Base-by-base conservation (phyloP, 768 basidiomycete species). In the Termitomyces sp. region DNA sequence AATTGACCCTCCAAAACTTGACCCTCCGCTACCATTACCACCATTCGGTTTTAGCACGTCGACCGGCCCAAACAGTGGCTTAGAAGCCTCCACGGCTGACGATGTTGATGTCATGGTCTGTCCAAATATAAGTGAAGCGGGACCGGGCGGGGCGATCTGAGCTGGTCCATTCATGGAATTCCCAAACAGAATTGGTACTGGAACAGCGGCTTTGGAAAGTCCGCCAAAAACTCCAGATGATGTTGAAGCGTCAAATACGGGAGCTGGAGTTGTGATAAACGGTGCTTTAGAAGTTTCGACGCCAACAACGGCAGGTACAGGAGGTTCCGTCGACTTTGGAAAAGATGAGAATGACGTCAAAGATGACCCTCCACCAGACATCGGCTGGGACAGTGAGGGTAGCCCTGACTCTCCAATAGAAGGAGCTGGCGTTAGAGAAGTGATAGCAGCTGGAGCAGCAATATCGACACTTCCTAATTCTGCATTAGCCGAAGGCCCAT, bases 1-100 rank as follows among this genome's bases (percentile, higher is more conserved):
- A 4, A 13, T 23, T 20, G 40, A 1, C 30, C n/a, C 33, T 26
- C 49, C 59, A 18, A 47, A 56, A 20, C 18, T 41, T 6, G 30
- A 53, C 18, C 12, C 52, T n/a, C 10, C 1, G 28, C 18, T 30
- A 4, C 60, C 61, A 33, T 50, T 68, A 51, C 55, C 60, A 35
- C 75, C 82, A 7, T 73, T 32, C 2, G 81, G 71, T 64, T 83
- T 81, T 0, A 79, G 69, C 0, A 74, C 65, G 28, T 81, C 77
- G 9, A 58, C 59, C 50, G 59, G 32, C 35, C 61, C 59, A 32
- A 65, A 82, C 9, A 72, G 36, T 0, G 80, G 70, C 63, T 83
- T 82, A 0, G 78, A 68, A 4, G 79, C 5, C 7, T 54, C 52
- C 12, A 41, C 75, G 9, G 59, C 50, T 8, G 62, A 32, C 8